Base-by-base conservation (phyloP, 1,139 yeast species). In the Candida glucosophila region DNA sequence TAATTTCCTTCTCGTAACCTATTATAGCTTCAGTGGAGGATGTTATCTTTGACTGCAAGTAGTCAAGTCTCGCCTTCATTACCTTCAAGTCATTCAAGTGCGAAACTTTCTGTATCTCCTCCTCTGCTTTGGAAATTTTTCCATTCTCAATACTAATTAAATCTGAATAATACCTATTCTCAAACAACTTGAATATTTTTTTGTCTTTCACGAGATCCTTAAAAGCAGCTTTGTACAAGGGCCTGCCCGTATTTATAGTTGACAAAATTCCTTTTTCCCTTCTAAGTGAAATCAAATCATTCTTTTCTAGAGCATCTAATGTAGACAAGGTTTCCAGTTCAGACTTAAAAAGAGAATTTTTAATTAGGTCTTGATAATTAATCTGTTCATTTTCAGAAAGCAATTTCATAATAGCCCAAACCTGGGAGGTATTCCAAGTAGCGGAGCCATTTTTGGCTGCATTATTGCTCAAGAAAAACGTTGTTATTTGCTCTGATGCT, bases 401-500 rank as follows among this genome's bases (percentile, higher is more conserved):
- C 22, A 67, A 38, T 41, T 80, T 80, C 44, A 90, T 74, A 12
- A 90, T 49, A 14, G 68, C 71, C 98, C 98, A 90, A 0, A 86
- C 93, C 44, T 90, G 96, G 2, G 93, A 82, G 5, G 78, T 60
- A 22, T 71, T 69, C 69, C 92, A 76, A 11, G 71, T 71, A 14
- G 57, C 58, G 19, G 49, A 55, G 13, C 29, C 28, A 5, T 34
- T 40, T 5, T 25, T 27, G 12, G 43, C 40, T 5, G 44, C 36
- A 6, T 41, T 35, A 7, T 64, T 64, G 29, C 61, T 68, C 31
- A 85, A 55, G 52, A 78, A 86, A 44, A 82, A 77, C 26, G 92
- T 94, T 3, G 90, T 72, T 11, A 90, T 72, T 45, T 90, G 96
- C 40, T 85, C 88, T 3, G 92, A 77, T 0, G 95, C 79, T 49